phyloP scores from a whole-genome alignment of 2,329 filamentous ascomycete genomes.

The Raffaelea albimanens region DNA sequence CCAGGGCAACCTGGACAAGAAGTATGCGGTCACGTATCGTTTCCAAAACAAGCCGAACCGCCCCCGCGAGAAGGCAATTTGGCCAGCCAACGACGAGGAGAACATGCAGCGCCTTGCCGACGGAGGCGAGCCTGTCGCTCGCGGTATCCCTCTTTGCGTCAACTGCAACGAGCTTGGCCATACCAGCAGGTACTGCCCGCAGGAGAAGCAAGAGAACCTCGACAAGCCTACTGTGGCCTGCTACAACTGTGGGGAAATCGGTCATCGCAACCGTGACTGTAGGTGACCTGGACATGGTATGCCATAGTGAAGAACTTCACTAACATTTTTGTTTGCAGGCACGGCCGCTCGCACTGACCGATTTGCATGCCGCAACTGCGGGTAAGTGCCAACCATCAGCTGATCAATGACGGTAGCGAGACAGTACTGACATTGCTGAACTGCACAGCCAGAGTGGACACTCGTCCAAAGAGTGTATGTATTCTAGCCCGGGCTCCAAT shows the following conservation, averaged over 20 bases:
- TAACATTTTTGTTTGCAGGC: slow-evolving; percentile 27
- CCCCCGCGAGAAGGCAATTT: slow-evolving; percentile 48
- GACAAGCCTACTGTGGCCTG: slow-evolving; percentile 43
- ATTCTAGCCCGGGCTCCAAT: too few relatives aligned
- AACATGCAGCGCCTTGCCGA: slow-evolving; percentile 56
- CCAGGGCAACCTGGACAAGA: slow-evolving; percentile 57
- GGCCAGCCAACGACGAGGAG: slow-evolving; percentile 49
- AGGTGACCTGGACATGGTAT: slow-evolving; percentile 19
- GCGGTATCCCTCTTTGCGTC: slow-evolving; percentile 48
- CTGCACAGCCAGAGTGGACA: slow-evolving; percentile 37
- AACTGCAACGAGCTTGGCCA: slow-evolving; percentile 61
- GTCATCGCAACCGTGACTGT: slow-evolving; percentile 64
- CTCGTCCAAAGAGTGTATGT: slow-evolving; percentile 38
- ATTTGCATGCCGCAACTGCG: slow-evolving; percentile 61
- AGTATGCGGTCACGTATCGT: slow-evolving; percentile 55
- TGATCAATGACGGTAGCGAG: background rate
- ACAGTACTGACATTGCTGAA: background rate
- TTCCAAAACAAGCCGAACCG: slow-evolving; percentile 47
- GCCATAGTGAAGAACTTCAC: background rate
- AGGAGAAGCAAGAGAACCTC: slow-evolving; percentile 42
- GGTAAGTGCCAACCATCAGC: slow-evolving; percentile 23
- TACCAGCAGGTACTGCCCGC: slow-evolving; percentile 45
- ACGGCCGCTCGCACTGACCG: slow-evolving; percentile 52
- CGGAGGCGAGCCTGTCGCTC: slow-evolving; percentile 54
- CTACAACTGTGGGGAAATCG: slow-evolving; percentile 53